Conservation (phyloP, 2,329 filamentous ascomycete genomes). For the Fusarium napiforme region DNA sequence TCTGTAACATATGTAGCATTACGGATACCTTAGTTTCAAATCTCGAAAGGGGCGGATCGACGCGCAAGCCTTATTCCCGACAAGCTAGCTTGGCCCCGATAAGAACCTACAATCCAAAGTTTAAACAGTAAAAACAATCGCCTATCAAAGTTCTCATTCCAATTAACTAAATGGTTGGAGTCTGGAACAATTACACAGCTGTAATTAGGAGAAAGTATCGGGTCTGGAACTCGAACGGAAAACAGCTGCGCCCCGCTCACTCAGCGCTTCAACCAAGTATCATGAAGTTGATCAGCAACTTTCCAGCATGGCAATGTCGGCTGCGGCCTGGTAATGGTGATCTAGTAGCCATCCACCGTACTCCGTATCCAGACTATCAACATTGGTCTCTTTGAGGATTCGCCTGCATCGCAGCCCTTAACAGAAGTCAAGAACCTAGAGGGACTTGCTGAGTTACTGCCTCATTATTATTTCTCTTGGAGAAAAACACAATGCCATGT, state of each 20-base stretch:
- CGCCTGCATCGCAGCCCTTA: neutral
- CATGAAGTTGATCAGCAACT: constrained; percentile 40
- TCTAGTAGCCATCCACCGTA: constrained; percentile 10
- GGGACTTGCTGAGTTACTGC: neutral
- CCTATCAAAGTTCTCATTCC: constrained; percentile 8
- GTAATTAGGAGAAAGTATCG: constrained; percentile 8
- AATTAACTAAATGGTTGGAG: neutral
- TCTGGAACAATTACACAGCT: constrained; percentile 14
- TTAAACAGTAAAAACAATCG: neutral
- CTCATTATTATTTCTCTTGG: neutral
- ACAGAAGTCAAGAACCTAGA: neutral
- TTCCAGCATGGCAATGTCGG: constrained; percentile 26
- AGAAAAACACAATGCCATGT: neutral
- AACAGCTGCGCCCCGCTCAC: constrained; percentile 3
- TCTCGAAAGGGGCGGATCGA: constrained; percentile 15
- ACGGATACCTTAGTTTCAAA: constrained; percentile 12
- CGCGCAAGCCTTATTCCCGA: constrained; percentile 38
- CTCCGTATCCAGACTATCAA: neutral
- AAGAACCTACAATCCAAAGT: neutral
- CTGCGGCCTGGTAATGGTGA: constrained; percentile 15
- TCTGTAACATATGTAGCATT: no score
- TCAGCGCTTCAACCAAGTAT: constrained; percentile 24
- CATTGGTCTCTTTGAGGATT: constrained; percentile 3
- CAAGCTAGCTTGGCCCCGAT: neutral
- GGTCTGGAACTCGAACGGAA: neutral